These are phyloP conservation scores for Stagonosporopsis cucurbitacearum DNA, from an alignment of 2,329 filamentous ascomycete genomes.

Conservation along the genomic window DNA sequence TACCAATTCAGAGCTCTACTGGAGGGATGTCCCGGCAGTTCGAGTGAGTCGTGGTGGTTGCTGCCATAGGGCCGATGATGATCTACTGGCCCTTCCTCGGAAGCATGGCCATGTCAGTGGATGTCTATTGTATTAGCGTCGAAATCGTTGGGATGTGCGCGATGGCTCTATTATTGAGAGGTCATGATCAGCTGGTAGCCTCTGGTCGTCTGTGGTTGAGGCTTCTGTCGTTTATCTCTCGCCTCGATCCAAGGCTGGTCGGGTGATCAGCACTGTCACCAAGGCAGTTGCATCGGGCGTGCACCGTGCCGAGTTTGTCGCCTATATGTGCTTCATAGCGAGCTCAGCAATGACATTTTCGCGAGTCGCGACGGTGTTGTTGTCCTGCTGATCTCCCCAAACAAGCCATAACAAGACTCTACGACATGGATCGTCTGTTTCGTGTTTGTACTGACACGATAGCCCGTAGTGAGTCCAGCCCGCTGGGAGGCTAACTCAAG, in stretches of 20 bases:
- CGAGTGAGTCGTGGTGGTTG: background rate
- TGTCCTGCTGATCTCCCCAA: slow-evolving; percentile 2
- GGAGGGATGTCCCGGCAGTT: background rate
- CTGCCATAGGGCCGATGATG: background rate
- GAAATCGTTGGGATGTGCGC: background rate
- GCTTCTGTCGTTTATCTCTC: too few relatives aligned
- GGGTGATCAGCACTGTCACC: background rate
- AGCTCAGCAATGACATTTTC: background rate
- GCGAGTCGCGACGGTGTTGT: background rate
- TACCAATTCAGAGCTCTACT: background rate
- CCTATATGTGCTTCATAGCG: background rate
- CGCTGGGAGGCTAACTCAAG: slow-evolving; percentile 7
- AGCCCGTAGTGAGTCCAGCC: background rate
- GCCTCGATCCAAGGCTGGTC: background rate
- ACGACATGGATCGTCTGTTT: slow-evolving; percentile 5
- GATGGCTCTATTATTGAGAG: background rate
- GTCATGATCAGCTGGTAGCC: background rate
- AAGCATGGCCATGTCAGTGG: background rate
- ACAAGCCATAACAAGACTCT: slow-evolving; percentile 6
- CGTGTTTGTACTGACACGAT: background rate
- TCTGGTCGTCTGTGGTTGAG: too few relatives aligned
- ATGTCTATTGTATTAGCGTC: background rate
- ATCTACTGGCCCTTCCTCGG: background rate
- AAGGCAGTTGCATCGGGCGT: background rate
- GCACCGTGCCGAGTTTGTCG: background rate